phyloP scores from a whole-genome alignment of 352 stramenopile genomes.

The Aphanomyces astaci region DNA sequence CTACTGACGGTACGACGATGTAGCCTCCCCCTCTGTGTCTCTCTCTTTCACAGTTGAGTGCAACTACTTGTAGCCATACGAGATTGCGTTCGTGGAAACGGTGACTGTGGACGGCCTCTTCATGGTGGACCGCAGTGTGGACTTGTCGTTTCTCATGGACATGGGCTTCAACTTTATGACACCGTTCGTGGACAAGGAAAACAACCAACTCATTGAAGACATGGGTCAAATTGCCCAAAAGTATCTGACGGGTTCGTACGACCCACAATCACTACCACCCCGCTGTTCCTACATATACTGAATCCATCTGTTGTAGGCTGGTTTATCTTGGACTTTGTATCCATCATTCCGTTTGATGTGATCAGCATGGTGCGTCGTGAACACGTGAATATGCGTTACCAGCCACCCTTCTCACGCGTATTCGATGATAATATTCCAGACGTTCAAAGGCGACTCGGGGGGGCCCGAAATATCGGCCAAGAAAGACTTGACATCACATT shows the following conservation, averaged over 20 bases:
- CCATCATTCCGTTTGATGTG: conserved; percentile 24
- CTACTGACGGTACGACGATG: conserved; percentile 4
- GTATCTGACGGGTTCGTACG: conserved; percentile 1
- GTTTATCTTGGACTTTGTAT: conserved; percentile 26
- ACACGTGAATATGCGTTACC: no score
- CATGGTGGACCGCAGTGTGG: conserved; percentile 23
- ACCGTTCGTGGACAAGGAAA: conserved; percentile 23
- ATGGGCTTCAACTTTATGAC: conserved; percentile 26
- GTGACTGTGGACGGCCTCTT: conserved; percentile 21
- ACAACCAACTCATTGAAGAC: conserved; percentile 21
- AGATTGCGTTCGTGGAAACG: conserved; percentile 20
- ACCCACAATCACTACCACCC: background rate
- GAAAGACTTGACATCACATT: background rate
- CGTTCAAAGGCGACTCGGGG: background rate
- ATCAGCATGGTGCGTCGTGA: conserved; percentile 17
- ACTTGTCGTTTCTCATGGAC: conserved; percentile 23
- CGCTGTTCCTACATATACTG: background rate
- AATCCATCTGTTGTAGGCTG: conserved; percentile 4
- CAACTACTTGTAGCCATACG: no score
- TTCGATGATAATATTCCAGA: background rate
- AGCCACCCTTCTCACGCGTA: background rate
- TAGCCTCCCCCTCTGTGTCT: background rate
- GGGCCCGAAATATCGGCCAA: background rate
- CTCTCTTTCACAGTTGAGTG: no score
- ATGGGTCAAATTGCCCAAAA: background rate